Conservation (phyloP, 148 eudicot genomes). For the Vaccinium corymbosum region DNA sequence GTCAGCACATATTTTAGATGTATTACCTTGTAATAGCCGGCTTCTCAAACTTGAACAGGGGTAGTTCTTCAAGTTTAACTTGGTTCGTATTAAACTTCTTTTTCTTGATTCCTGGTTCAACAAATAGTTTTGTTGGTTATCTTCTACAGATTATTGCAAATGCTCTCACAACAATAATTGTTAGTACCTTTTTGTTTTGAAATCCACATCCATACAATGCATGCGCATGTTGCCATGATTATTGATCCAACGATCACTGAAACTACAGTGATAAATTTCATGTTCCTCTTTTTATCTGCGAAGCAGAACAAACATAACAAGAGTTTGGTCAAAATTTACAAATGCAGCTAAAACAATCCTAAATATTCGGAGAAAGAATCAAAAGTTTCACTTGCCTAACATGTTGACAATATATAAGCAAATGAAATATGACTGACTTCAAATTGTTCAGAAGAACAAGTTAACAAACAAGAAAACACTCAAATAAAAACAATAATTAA, state of each 20-base stretch:
- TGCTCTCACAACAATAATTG: background rate
- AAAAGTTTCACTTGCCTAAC: too few species aligned
- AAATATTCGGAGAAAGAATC: too few species aligned
- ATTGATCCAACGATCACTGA: constrained; percentile 20
- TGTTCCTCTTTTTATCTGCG: constrained; percentile 9
- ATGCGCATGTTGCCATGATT: background rate
- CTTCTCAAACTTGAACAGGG: constrained; percentile 32
- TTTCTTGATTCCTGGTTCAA: constrained; percentile 10
- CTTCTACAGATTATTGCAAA: background rate
- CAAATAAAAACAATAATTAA: too few species aligned
- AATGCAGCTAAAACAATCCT: too few species aligned
- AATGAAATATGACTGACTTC: too few species aligned
- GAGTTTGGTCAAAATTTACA: too few species aligned
- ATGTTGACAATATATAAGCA: too few species aligned
- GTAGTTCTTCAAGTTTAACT: constrained; percentile 25
- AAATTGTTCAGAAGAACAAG: too few species aligned
- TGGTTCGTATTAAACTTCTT: background rate
- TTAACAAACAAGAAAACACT: too few species aligned
- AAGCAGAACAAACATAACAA: background rate
- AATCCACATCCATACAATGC: constrained; percentile 12
- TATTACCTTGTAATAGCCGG: constrained; percentile 31
- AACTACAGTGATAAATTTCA: constrained; percentile 5
- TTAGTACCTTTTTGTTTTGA: constrained; percentile 20
- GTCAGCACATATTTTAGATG: background rate
- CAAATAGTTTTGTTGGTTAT: background rate